Conservation (phyloP, 768 basidiomycete genomes). For the Trametes cinnabarina region DNA sequence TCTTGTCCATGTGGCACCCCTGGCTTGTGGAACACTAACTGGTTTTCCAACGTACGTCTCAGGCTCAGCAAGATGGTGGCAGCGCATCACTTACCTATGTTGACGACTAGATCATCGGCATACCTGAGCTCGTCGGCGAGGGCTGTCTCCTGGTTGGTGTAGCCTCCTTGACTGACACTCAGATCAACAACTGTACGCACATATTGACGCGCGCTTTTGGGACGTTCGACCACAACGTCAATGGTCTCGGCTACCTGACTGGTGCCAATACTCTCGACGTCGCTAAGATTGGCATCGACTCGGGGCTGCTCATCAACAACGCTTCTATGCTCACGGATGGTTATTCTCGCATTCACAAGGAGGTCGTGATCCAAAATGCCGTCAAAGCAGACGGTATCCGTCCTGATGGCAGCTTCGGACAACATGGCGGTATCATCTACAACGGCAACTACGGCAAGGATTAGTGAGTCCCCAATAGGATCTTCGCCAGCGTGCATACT, state of each 20-base stretch:
- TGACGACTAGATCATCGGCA: conserved; percentile 52
- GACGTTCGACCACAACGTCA: conserved; percentile 42
- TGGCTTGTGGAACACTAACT: conserved; percentile 60
- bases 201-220: conserved; percentile 54
- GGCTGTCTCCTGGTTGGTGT: conserved; percentile 52
- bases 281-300: conserved; percentile 58
- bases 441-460: conserved; percentile 67
- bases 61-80: background rate
- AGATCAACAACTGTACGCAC: conserved; percentile 45
- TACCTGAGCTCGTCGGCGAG: conserved; percentile 56
- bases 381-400: conserved; percentile 59
- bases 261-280: conserved; percentile 70
- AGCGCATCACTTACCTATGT: no score
- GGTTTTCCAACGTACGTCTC: conserved; percentile 54
- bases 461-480: conserved; percentile 33
- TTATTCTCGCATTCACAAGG: conserved; percentile 44
- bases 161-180: conserved; percentile 40
- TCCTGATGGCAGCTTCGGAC: conserved; percentile 40
- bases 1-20: conserved; percentile 56
- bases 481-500: background rate
- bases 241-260: conserved; percentile 48
- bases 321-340: conserved; percentile 27
- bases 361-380: conserved; percentile 48
- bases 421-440: conserved; percentile 51
- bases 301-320: conserved; percentile 35